Evolutionary conservation across 371 early-diverging fungal genomes (phyloP).

Genomic region (Synchytrium microbalum): DNA sequence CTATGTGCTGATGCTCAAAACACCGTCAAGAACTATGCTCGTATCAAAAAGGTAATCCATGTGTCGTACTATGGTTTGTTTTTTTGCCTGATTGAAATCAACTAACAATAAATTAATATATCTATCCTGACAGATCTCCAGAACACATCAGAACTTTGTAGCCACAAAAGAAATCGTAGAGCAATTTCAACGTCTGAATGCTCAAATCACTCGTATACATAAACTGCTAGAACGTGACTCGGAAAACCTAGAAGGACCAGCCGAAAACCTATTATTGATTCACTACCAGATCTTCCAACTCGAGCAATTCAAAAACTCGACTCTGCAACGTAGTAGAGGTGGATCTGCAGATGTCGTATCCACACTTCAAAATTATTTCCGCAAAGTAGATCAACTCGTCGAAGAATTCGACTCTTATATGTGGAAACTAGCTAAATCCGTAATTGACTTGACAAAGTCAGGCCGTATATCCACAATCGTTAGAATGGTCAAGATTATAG

Average conservation of each 20-base stretch:
- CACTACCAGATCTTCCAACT: slow-evolving; percentile 84
- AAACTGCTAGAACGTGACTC: slow-evolving; percentile 64
- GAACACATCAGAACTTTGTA: slow-evolving; percentile 86
- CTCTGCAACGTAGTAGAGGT: slow-evolving; percentile 65
- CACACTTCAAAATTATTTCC: slow-evolving; percentile 74
- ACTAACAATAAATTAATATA: not conserved
- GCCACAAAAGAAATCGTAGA: slow-evolving; percentile 74
- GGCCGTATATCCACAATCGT: slow-evolving; percentile 65
- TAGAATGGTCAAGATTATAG: slow-evolving; percentile 81
- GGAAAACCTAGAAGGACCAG: slow-evolving; percentile 51
- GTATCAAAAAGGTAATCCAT: slow-evolving; percentile 66
- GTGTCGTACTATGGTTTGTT: not conserved
- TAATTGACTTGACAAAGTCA: slow-evolving; percentile 66
- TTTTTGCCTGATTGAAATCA: no score
- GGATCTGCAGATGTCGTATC: slow-evolving; percentile 69
- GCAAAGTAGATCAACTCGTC: slow-evolving; percentile 63
- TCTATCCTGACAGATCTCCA: slow-evolving; percentile 56
- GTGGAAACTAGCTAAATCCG: slow-evolving; percentile 70
- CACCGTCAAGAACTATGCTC: slow-evolving; percentile 75
- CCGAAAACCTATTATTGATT: slow-evolving; percentile 68
- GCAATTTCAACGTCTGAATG: slow-evolving; percentile 76
- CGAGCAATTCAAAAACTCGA: slow-evolving; percentile 76
- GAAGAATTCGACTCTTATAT: slow-evolving; percentile 76
- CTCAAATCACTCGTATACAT: slow-evolving; percentile 63
- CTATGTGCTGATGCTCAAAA: slow-evolving; percentile 77